Base-by-base conservation (phyloP, 176 grass and related monocot genomes). In the Poa pratensis region DNA sequence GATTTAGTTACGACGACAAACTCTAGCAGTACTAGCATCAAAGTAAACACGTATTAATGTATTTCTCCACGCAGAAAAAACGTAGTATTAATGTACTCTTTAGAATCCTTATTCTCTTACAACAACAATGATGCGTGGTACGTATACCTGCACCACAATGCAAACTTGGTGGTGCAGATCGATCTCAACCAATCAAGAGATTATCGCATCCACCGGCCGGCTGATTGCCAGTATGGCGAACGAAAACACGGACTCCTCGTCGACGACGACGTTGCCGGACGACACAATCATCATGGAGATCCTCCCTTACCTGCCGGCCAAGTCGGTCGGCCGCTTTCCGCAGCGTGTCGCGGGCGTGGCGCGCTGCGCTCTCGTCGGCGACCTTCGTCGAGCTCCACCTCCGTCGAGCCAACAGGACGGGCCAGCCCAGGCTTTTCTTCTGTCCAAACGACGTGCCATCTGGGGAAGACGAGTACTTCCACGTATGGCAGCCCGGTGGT, bases 231-330 rank as follows among this genome's bases (percentile, higher is more conserved):
- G 11, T 24, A 61, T 61, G 58, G 22, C 58, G 58, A 26, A 61
- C 58, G 11, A 0, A 61, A n/a, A 5, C 58, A 2, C 3, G 9
- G 23, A 26, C 22, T 61, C 58, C 58, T 57, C 53, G 53, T n/a
- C 53, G 53, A 57, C 53, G 53, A 9, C 53, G 53, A 57, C 19
- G 3, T 63, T 63, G 60, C 60, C 60, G 24, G 60, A 63, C 4
- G 60, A 63, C 13, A 63, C 24, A 27, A 26, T 50, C 70, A 1
- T 73, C 70, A 23, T 73, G 22, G 70, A 74, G 23, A 74, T 50
- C 70, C 46, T 74, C 45, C 24, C 70, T 46, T 49, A 27, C 70
- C 6, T 74, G 43, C 70, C 43, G 70, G 43, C 23, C 43, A 74
- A 49, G 23, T 74, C 71, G 6, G 23, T 49, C 43, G 3, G 22